A percentile compares a stretch with the other conserved stretches of the same genome.
phyloP scores from a whole-genome alignment of 1,139 yeast species.

The Geotrichum reessii region DNA sequence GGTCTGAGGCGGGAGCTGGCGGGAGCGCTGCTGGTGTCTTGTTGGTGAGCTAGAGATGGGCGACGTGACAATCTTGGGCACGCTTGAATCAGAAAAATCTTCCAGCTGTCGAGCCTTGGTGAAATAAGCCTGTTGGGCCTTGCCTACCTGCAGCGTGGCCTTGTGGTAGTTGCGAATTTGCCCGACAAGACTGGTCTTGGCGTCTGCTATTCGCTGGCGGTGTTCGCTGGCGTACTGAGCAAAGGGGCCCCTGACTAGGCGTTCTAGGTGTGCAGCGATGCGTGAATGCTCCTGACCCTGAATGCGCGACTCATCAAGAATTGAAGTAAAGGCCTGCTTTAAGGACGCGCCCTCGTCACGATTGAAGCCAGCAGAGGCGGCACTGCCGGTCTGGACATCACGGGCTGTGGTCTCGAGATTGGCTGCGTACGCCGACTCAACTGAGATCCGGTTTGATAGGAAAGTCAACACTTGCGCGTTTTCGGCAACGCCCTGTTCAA shows the following conservation, averaged over 20 bases:
- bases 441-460: conserved; percentile 58
- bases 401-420: conserved; percentile 34
- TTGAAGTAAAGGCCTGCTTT: conserved; percentile 50
- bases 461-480: conserved; percentile 58
- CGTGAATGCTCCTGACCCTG: conserved; percentile 64
- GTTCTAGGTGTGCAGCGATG: conserved; percentile 56
- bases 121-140: conserved; percentile 59
- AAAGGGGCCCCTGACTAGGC: conserved; percentile 62
- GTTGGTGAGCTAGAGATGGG: neutral
- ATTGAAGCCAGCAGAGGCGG: conserved; percentile 35
- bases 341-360: conserved; percentile 41
- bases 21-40: neutral
- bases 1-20: neutral
- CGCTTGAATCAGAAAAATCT: conserved; percentile 34
- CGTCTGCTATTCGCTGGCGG: conserved; percentile 53
- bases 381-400: neutral
- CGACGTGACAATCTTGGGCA: conserved; percentile 17
- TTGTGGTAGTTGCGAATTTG: conserved; percentile 48
- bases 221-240: conserved; percentile 68
- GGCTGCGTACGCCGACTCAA: conserved; percentile 57
- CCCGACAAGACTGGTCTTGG: conserved; percentile 47
- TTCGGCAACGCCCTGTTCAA: conserved; percentile 63
- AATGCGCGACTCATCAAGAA: conserved; percentile 45
- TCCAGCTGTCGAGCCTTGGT: conserved; percentile 68
- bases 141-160: conserved; percentile 45